Percentiles rank a stretch among this genome's conserved stretches.
Conservation (phyloP, 345 rosid species). For the Populus ilicifolia region DNA sequence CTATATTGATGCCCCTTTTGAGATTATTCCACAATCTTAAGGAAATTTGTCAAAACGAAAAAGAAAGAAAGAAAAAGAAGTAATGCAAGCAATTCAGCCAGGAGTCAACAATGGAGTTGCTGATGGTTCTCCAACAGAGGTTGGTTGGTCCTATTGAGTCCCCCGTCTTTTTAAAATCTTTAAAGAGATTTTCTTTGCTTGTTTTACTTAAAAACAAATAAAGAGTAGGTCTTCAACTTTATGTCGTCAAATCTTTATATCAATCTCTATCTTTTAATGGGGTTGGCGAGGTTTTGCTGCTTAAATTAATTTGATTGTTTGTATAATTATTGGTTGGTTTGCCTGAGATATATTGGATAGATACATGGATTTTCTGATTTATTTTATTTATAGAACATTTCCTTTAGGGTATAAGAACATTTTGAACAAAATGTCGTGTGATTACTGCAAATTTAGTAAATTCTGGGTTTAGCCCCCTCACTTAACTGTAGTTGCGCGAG, state of each 20-base stretch:
- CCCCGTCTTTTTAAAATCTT: not conserved
- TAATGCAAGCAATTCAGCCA: constrained; percentile 14
- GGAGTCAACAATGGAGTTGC: not conserved
- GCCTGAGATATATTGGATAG: not conserved
- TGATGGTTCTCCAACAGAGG: constrained; percentile 7
- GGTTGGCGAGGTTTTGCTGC: not conserved
- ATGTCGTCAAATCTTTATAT: not conserved
- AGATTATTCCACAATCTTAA: not conserved
- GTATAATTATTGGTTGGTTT: not conserved
- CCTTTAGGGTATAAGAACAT: not conserved
- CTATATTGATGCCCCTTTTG: not conserved
- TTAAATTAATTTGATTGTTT: not conserved
- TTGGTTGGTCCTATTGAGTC: not conserved
- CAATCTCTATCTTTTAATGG: not conserved
- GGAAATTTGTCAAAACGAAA: not conserved
- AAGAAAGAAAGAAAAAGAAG: not conserved
- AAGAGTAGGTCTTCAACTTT: not conserved
- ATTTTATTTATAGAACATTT: not conserved
- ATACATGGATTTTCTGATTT: not conserved
- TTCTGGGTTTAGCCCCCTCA: not conserved
- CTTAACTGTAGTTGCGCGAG: not conserved
- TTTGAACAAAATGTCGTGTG: not conserved
- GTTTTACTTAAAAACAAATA: not conserved
- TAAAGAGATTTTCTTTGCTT: not conserved
- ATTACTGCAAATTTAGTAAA: not conserved